Conservation (phyloP, 2,329 filamentous ascomycete species). For the Fonsecaea monophora region DNA sequence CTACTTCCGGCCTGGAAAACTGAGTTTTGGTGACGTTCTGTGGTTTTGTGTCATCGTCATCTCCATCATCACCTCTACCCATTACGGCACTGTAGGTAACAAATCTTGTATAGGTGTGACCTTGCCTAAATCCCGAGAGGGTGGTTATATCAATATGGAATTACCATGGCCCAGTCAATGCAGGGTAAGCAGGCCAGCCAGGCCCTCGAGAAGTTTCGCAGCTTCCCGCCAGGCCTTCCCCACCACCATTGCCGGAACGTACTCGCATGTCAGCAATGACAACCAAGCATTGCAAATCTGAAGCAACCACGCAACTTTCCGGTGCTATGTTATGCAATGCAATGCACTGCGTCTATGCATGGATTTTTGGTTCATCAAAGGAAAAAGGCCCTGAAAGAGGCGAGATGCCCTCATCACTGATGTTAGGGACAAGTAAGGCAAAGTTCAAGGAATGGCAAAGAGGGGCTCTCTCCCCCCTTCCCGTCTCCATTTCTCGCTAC, state of each 20-base stretch:
- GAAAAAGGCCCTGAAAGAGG: not conserved
- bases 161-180: not conserved
- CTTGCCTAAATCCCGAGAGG: not conserved
- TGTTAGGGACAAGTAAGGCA: not conserved
- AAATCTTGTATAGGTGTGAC: not conserved
- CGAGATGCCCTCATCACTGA: not conserved
- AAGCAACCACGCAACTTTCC: not conserved
- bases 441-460: not conserved
- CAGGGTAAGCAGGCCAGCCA: not conserved
- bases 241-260: no score
- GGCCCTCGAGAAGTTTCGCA: not conserved
- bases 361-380: conserved; percentile 5
- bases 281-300: not conserved
- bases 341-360: conserved; percentile 1
- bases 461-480: not conserved
- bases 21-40: not conserved
- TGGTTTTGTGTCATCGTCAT: no score
- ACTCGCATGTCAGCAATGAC: not conserved
- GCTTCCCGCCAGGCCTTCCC: not conserved
- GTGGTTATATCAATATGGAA: not conserved
- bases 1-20: not conserved
- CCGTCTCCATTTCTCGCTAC: not conserved
- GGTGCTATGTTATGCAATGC: conserved; percentile 1
- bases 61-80: not conserved
- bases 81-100: not conserved